A percentile compares a stretch with the other conserved stretches of the same genome.
Conservation (phyloP, 306 rosid genomes). For the Sindora glabra region DNA sequence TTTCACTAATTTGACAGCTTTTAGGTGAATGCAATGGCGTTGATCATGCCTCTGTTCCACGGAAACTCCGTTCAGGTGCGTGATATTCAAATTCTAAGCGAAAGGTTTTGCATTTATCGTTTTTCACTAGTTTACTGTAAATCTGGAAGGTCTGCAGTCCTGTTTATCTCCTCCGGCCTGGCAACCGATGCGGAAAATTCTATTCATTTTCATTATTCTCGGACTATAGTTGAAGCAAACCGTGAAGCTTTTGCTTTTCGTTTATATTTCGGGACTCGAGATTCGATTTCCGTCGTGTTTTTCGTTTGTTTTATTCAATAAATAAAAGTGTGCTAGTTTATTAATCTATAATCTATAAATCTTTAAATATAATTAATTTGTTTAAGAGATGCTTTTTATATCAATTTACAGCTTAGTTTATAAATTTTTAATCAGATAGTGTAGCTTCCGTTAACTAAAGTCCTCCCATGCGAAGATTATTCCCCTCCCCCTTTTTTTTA, state of each 20-base stretch:
- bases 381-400: constrained; percentile 14
- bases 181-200: background rate
- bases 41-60: constrained; percentile 57
- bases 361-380: constrained; percentile 6
- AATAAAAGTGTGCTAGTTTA: constrained; percentile 6
- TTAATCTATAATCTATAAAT: background rate
- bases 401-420: constrained; percentile 8
- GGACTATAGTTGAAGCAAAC: constrained; percentile 37
- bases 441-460: constrained; percentile 21
- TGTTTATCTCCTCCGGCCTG: background rate
- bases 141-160: background rate
- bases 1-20: constrained; percentile 26
- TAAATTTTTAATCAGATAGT: constrained; percentile 14
- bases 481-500: background rate
- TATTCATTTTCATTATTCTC: constrained; percentile 8
- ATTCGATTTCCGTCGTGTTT: constrained; percentile 16
- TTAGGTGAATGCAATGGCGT: constrained; percentile 41
- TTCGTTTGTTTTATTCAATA: too few relatives aligned
- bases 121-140: background rate
- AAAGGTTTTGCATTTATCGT: background rate
- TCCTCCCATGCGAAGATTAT: background rate
- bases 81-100: constrained; percentile 6
- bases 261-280: constrained; percentile 19
- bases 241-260: constrained; percentile 27
- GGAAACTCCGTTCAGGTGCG: constrained; percentile 74